phyloP scores from a whole-genome alignment of 768 basidiomycete species.

The Coprinopsis strossmayeri region DNA sequence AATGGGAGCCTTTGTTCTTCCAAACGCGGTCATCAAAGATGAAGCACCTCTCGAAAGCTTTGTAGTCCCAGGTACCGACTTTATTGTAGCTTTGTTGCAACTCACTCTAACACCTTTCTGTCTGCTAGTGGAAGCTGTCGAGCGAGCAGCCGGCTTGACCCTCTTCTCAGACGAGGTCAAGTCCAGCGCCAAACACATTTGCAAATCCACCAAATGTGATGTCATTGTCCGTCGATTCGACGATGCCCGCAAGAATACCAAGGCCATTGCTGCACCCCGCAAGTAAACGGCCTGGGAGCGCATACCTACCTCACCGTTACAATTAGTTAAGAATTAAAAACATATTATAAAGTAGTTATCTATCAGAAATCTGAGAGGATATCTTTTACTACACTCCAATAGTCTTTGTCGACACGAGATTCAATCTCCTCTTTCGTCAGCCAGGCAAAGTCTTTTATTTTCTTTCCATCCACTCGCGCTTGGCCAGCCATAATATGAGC shows the following conservation, averaged over 20 bases:
- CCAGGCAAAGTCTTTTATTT: slow-evolving; percentile 82
- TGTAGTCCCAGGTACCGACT: slow-evolving; percentile 60
- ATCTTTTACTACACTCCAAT: slow-evolving; percentile 76
- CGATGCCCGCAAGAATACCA: slow-evolving; percentile 70
- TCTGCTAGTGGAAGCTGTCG: slow-evolving; percentile 81
- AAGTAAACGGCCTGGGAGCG: slow-evolving; percentile 15
- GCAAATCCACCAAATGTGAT: slow-evolving; percentile 83
- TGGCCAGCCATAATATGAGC: slow-evolving; percentile 90
- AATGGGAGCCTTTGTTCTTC: slow-evolving; percentile 91
- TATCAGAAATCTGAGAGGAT: slow-evolving; percentile 65
- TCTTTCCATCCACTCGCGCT: slow-evolving; percentile 48
- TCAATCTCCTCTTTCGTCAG: slow-evolving; percentile 88
- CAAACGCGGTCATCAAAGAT: slow-evolving; percentile 90
- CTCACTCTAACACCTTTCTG: slow-evolving; percentile 2
- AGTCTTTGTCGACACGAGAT: slow-evolving; percentile 54
- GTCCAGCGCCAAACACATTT: slow-evolving; percentile 72
- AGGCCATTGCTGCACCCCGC: slow-evolving; percentile 47
- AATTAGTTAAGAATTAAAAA: too few relatives aligned
- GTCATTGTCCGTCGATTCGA: slow-evolving; percentile 87
- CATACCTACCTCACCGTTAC: not conserved
- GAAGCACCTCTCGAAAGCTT: slow-evolving; percentile 76
- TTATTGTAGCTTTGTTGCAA: not conserved
- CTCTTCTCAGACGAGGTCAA: slow-evolving; percentile 85
- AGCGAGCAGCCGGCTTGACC: slow-evolving; percentile 80
- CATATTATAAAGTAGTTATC: not conserved